phyloP scores from a whole-genome alignment of 148 eudicot species.

The Cornus controversa region DNA sequence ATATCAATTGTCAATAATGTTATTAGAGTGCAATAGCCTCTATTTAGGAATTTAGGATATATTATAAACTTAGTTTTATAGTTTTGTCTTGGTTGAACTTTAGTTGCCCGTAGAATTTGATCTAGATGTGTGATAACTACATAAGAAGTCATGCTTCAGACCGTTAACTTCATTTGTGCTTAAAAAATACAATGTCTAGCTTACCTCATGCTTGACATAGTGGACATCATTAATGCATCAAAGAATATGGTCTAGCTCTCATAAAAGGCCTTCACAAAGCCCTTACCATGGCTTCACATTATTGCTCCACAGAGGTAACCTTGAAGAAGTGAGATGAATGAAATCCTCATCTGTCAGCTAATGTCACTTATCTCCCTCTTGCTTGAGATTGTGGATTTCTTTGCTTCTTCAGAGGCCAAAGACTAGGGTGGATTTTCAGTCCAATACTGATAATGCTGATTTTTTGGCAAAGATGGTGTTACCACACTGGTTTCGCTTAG shows the following conservation, averaged over 20 bases:
- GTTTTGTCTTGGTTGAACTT: background rate
- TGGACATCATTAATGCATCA: background rate
- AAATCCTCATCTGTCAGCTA: too few relatives aligned
- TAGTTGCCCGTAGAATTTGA: background rate
- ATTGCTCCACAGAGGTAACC: background rate
- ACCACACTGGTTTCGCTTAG: too few relatives aligned
- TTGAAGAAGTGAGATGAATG: too few relatives aligned
- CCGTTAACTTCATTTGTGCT: background rate
- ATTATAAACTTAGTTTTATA: background rate
- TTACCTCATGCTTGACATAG: background rate
- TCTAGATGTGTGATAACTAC: background rate
- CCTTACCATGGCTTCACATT: background rate
- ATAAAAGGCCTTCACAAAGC: background rate
- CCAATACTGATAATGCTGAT: too few relatives aligned
- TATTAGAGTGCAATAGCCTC: background rate
- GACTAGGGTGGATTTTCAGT: too few relatives aligned
- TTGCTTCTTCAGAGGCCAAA: too few relatives aligned
- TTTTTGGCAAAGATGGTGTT: too few relatives aligned
- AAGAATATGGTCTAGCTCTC: background rate
- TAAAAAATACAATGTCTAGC: background rate
- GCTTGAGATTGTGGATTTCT: too few relatives aligned
- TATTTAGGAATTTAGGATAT: background rate
- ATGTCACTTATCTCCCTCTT: too few relatives aligned
- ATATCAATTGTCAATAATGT: too few relatives aligned
- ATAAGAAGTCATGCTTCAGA: background rate